Evolutionary conservation across 352 stramenopile species (phyloP), one percentile per base, ranked within the genome.

Genomic region (Globisporangium cystogenes): DNA sequence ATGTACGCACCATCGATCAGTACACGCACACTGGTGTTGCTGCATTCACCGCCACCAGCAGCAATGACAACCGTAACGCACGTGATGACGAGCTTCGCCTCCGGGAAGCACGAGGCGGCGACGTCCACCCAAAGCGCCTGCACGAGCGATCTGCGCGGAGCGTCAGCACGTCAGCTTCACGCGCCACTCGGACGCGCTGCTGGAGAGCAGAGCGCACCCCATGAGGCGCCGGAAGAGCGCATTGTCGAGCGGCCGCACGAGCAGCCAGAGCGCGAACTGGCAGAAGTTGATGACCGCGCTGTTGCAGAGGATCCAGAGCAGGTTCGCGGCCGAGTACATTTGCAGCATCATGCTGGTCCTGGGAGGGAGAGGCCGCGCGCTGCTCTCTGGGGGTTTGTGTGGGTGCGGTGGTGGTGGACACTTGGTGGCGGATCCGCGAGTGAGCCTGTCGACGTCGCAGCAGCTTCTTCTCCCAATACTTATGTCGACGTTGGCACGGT

Each of bases 61-160:
- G 16, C 43, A 53, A 14, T 33, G 8, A 1, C 14, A 31, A 5
- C 27, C 4, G 27, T 8, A n/a, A 86, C 76, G 45, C 71, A 90
- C 53, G 81, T 95, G 51, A 96, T 54, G 29, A 72, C 73, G 35
- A 98, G 77, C 58, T 80, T 81, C 27, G 78, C 92, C 53, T 84
- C 70, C 0, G 91, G 91, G 51, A 97, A 86, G 45, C 90, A 82
- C 3, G 90, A 76, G 14, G 85, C 82, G 23, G 91, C 76, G 7
- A 93, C 83, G 48, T 97, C 88, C 3, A 98, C 69, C 78, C 90
- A 97, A 16, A 87, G 72, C 35, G 82, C 57, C 73, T 85, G 78
- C 27, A 74, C 75, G 53, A 70, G 70, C 39, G 66, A 83, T 14
- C 67, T 90, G 48, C 12, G 50, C 27, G 8, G n/a, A 44, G n/a